Conservation (phyloP, 164 flowering plant species). For the Amborella trichopoda region DNA sequence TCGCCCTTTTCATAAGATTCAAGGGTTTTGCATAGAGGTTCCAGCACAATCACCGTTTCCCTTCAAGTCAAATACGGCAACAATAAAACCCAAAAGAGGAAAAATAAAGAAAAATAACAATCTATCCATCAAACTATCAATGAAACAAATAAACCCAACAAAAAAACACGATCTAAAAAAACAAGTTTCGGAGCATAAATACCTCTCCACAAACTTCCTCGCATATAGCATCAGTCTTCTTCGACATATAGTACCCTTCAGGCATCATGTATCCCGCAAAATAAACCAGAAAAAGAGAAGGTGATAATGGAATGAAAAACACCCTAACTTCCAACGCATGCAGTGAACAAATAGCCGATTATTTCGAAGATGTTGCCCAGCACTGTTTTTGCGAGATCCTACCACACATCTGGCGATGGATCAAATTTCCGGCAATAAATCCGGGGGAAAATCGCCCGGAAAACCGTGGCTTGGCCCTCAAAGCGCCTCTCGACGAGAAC, state of each 20-base stretch:
- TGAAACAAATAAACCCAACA: background rate
- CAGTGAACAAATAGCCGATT: background rate
- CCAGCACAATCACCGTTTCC: background rate
- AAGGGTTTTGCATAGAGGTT: background rate
- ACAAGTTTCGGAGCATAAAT: background rate
- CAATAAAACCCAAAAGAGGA: background rate
- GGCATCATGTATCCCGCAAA: conserved; percentile 51
- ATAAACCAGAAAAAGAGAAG: background rate
- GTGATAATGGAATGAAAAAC: background rate
- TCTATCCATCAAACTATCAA: background rate
- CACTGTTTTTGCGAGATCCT: background rate
- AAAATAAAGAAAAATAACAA: background rate
- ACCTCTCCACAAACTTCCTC: conserved; percentile 85
- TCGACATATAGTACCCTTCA: conserved; percentile 38
- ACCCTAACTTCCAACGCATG: background rate
- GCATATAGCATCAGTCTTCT: conserved; percentile 76
- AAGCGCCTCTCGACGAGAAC: no score
- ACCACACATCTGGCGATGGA: background rate
- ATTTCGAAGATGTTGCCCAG: background rate
- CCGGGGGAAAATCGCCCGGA: background rate
- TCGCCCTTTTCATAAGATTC: no score
- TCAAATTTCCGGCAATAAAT: background rate
- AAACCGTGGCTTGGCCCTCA: no score
- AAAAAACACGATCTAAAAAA: background rate
- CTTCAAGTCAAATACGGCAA: background rate